Evolutionary conservation across 1,284 basidiomycete species (phyloP).

Genomic region (Cerrena zonata): DNA sequence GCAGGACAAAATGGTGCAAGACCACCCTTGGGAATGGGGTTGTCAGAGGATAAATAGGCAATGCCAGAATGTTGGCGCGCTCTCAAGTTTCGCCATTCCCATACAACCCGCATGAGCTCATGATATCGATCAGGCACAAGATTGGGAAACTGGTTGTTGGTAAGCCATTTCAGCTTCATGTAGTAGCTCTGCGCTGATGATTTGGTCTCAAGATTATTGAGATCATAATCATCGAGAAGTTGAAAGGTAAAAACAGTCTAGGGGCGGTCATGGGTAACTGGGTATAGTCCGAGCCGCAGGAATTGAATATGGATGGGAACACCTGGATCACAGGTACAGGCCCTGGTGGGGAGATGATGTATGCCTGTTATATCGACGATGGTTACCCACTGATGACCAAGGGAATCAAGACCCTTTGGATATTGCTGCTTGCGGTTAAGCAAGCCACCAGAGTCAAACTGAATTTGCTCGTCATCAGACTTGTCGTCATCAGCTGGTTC

Average conservation of each 20-base stretch:
- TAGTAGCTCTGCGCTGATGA: neutral
- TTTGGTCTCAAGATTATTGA: neutral
- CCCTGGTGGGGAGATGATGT: neutral
- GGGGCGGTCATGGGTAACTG: neutral
- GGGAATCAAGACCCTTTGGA: no score
- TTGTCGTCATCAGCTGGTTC: neutral
- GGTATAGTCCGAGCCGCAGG: neutral
- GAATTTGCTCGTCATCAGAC: neutral
- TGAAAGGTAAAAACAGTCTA: neutral
- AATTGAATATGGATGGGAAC: neutral
- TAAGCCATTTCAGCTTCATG: neutral
- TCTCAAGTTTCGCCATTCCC: neutral
- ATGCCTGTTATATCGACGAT: neutral
- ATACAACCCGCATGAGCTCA: neutral
- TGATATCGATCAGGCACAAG: constrained; percentile 1
- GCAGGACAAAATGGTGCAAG: neutral
- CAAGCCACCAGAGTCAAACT: neutral
- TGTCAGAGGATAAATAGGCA: neutral
- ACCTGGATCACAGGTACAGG: neutral
- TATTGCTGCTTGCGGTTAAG: no score
- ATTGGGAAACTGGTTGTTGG: neutral
- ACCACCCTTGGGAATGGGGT: neutral
- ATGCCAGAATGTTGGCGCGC: neutral
- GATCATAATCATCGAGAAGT: neutral
- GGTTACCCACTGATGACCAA: no score